phyloP scores from a whole-genome alignment of 2,329 filamentous ascomycete species.

The Venturia carpophila region DNA sequence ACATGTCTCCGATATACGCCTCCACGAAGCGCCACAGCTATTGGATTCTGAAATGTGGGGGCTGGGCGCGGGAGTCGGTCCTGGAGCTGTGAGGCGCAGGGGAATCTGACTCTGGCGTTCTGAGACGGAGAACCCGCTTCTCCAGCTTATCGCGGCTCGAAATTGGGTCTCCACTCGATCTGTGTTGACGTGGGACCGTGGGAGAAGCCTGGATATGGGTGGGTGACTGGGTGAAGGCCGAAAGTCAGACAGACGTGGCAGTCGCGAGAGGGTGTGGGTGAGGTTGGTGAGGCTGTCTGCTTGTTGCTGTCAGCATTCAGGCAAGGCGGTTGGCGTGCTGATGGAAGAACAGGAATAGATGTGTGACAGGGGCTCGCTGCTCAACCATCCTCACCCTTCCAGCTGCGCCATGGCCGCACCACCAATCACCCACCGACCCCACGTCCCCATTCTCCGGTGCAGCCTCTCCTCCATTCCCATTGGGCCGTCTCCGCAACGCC shows the following conservation, averaged over 20 bases:
- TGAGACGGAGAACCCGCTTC: background rate
- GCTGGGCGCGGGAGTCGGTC: background rate
- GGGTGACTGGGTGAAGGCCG: background rate
- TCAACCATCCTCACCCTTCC: too few species aligned
- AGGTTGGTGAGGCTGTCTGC: background rate
- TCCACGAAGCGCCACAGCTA: background rate
- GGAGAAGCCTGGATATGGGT: background rate
- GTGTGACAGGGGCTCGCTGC: background rate
- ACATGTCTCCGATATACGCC: background rate
- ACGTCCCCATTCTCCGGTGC: background rate
- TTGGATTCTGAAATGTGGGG: background rate
- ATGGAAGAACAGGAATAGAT: background rate
- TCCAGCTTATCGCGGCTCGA: conserved; percentile 6
- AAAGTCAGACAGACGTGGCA: background rate
- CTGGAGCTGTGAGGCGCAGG: background rate
- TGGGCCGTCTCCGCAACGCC: conserved; percentile 1
- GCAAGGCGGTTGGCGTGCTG: too few species aligned
- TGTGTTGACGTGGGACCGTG: background rate
- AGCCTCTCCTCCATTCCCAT: background rate
- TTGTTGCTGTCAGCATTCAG: background rate
- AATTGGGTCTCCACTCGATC: background rate
- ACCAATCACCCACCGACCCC: background rate
- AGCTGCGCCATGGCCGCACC: too few species aligned
- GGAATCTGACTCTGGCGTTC: background rate
- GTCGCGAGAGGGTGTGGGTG: background rate